Percentiles rank a stretch among this genome's conserved stretches.
phyloP scores from a whole-genome alignment of 2,329 filamentous ascomycete species.

The Trichoderma sp. region DNA sequence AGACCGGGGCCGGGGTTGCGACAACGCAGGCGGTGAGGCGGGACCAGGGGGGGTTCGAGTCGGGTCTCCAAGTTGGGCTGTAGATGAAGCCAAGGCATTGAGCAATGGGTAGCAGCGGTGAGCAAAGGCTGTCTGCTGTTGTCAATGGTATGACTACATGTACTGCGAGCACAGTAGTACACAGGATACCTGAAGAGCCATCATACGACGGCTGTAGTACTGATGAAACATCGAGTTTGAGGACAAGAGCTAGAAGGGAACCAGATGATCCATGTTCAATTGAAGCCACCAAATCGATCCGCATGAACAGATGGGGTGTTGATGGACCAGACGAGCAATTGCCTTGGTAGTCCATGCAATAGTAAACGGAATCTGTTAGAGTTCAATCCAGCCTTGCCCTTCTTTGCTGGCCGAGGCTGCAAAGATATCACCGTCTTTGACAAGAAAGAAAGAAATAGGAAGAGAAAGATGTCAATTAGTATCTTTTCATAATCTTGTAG shows the following conservation, averaged over 20 bases:
- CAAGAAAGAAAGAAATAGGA: neutral
- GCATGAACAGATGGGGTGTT: slow-evolving; percentile 8
- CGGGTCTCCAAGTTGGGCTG: slow-evolving; percentile 8
- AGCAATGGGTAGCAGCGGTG: slow-evolving; percentile 13
- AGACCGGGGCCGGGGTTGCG: slow-evolving; percentile 20
- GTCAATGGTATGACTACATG: neutral
- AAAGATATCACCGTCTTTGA: neutral
- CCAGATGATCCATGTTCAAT: neutral
- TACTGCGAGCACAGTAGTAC: neutral
- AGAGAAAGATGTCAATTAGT: neutral
- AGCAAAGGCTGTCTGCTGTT: neutral
- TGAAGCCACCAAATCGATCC: slow-evolving; percentile 12
- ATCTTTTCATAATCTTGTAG: neutral
- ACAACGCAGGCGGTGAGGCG: slow-evolving; percentile 18
- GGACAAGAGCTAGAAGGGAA: neutral
- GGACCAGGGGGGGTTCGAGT: slow-evolving; percentile 1
- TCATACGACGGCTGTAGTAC: neutral
- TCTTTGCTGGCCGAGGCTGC: neutral
- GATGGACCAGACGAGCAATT: neutral
- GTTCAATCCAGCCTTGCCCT: neutral
- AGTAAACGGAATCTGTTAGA: neutral
- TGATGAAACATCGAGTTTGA: neutral
- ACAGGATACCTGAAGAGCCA: neutral
- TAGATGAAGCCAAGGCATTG: neutral
- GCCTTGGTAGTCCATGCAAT: neutral